These are phyloP conservation scores for Colletotrichum melonis DNA, from an alignment of 2,329 filamentous ascomycete genomes.

Conservation along the genomic window DNA sequence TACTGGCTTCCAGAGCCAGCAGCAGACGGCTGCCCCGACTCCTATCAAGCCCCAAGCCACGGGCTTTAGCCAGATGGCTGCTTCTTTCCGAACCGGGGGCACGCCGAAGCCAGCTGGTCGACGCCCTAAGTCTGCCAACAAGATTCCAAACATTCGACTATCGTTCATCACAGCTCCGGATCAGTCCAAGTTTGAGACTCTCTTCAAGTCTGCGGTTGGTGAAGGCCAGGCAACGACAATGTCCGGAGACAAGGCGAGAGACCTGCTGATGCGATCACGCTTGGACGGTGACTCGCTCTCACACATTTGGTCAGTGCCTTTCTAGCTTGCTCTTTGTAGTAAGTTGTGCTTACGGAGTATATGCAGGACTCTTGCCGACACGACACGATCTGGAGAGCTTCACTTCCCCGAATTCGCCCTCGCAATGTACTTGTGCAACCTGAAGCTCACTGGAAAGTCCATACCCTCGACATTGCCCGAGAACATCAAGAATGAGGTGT, in stretches of 20 bases:
- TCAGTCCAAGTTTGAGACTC: slow-evolving; percentile 95
- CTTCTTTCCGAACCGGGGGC: slow-evolving; percentile 69
- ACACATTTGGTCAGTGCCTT: slow-evolving; percentile 81
- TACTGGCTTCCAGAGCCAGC: slow-evolving; percentile 61
- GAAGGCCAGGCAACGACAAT: slow-evolving; percentile 81
- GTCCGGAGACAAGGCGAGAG: slow-evolving; percentile 91
- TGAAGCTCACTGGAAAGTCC: slow-evolving; percentile 88
- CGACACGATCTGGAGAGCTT: slow-evolving; percentile 94
- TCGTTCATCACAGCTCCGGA: slow-evolving; percentile 97
- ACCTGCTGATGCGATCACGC: slow-evolving; percentile 88
- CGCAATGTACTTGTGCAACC: slow-evolving; percentile 98
- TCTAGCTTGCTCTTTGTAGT: background rate
- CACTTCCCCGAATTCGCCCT: slow-evolving; percentile 98
- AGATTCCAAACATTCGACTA: slow-evolving; percentile 92
- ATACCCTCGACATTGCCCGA: slow-evolving; percentile 83
- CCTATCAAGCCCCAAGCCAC: slow-evolving; percentile 75
- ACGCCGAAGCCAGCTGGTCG: slow-evolving; percentile 57
- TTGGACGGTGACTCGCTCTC: slow-evolving; percentile 88
- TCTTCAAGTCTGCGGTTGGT: slow-evolving; percentile 95
- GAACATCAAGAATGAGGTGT: slow-evolving; percentile 93
- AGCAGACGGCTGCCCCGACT: slow-evolving; percentile 59
- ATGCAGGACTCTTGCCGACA: slow-evolving; percentile 87
- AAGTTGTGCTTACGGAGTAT: slow-evolving; percentile 37
- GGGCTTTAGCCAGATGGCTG: slow-evolving; percentile 74
- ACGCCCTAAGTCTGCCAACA: slow-evolving; percentile 68